Conservation (phyloP, 148 eudicot species). For the Rhododendron molle region DNA sequence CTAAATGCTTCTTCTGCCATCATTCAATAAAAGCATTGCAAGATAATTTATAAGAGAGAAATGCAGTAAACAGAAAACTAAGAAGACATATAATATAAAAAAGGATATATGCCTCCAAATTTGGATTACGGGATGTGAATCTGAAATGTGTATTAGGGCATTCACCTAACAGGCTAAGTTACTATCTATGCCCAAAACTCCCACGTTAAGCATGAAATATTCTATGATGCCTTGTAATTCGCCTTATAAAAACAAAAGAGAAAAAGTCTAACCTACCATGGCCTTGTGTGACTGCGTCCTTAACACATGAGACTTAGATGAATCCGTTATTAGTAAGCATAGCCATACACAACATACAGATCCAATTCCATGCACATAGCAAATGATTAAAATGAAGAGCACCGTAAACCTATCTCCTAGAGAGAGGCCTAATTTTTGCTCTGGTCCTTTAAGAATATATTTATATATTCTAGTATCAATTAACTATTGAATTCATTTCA, state of each 20-base stretch:
- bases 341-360: background rate
- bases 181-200: background rate
- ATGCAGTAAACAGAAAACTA: background rate
- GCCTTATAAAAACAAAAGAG: background rate
- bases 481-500: background rate
- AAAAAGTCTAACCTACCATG: background rate
- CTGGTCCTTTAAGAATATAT: background rate
- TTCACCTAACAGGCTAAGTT: background rate
- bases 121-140: background rate
- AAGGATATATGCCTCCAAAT: background rate
- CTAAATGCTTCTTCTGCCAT: conserved; percentile 77
- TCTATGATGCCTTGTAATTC: background rate
- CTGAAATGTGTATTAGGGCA: background rate
- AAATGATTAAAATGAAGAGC: background rate
- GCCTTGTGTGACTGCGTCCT: background rate
- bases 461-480: background rate
- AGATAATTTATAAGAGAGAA: background rate
- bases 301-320: background rate
- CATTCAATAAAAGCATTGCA: background rate
- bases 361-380: background rate
- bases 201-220: background rate
- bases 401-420: background rate
- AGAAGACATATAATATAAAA: background rate
- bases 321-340: background rate
- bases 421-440: background rate